Conservation (phyloP, 2,329 filamentous ascomycete species). For the Calonectria naviculata region DNA sequence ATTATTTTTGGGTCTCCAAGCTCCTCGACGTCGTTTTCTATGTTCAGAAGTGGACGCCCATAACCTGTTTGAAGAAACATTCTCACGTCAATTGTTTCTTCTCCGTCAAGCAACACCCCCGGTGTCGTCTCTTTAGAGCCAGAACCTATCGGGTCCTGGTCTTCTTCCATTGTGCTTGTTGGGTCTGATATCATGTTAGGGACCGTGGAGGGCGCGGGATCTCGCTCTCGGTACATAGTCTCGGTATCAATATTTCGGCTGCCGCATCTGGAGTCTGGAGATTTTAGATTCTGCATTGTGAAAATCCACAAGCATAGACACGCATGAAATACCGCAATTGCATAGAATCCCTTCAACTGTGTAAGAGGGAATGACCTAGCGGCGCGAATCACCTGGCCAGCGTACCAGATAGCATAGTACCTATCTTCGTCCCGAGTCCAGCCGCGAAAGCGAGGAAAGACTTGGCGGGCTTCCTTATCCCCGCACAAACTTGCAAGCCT, state of each 20-base stretch:
- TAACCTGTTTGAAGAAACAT: not conserved
- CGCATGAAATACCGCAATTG: not conserved
- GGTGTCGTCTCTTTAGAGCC: not conserved
- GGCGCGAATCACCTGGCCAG: not conserved
- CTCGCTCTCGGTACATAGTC: not conserved
- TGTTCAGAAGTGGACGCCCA: not conserved
- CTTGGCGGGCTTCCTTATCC: not conserved
- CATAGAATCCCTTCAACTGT: not conserved
- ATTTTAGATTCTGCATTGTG: not conserved
- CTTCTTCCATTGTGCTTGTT: not conserved
- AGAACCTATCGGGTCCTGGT: not conserved
- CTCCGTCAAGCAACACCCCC: not conserved
- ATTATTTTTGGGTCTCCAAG: not conserved
- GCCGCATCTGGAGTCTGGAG: not conserved
- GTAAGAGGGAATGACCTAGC: not conserved
- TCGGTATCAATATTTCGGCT: not conserved
- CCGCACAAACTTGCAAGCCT: not conserved
- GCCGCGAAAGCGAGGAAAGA: not conserved
- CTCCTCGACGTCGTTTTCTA: not conserved
- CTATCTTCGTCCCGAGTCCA: not conserved
- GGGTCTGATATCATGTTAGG: not conserved
- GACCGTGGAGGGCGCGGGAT: not conserved
- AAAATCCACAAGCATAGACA: conserved; percentile 1
- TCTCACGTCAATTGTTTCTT: not conserved
- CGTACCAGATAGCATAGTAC: not conserved